Percentiles rank a stretch among this genome's conserved stretches.
Conservation (phyloP, 345 rosid genomes). For the Acer saccharum region DNA sequence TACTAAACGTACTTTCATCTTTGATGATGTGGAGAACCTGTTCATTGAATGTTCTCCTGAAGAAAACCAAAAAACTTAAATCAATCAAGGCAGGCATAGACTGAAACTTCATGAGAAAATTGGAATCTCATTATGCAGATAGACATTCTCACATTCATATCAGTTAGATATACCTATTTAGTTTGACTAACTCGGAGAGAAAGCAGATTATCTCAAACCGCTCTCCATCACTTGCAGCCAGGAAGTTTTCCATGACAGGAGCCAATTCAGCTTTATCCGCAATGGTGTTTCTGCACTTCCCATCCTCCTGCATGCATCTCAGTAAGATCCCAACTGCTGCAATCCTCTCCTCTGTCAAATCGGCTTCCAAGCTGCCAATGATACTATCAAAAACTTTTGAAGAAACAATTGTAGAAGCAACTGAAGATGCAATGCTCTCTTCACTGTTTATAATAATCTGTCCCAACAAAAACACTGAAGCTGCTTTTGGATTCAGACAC, state of each 20-base stretch:
- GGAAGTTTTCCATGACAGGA: slow-evolving; percentile 57
- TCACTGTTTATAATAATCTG: slow-evolving; percentile 47
- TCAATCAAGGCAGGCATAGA: neutral
- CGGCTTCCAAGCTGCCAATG: slow-evolving; percentile 53
- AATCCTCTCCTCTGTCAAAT: slow-evolving; percentile 54
- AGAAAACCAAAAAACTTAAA: neutral
- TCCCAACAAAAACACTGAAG: slow-evolving; percentile 49
- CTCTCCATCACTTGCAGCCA: slow-evolving; percentile 38
- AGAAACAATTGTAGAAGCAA: slow-evolving; percentile 37
- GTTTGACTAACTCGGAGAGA: slow-evolving; percentile 57
- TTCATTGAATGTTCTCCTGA: slow-evolving; percentile 57
- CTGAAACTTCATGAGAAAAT: slow-evolving; percentile 4
- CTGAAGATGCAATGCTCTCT: slow-evolving; percentile 39
- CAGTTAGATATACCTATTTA: slow-evolving; percentile 49
- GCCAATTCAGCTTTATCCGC: slow-evolving; percentile 58
- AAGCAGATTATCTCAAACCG: slow-evolving; percentile 51
- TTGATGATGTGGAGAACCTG: slow-evolving; percentile 62
- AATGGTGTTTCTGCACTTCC: slow-evolving; percentile 57
- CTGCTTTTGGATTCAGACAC: slow-evolving; percentile 62
- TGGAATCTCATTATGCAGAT: neutral
- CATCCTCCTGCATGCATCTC: slow-evolving; percentile 60
- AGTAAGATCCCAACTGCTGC: slow-evolving; percentile 54
- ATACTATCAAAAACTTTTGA: slow-evolving; percentile 41
- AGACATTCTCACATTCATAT: neutral
- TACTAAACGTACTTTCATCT: slow-evolving; percentile 60